Base-by-base conservation (phyloP, 1,139 yeast genomes). In the Diutina ranongensis region DNA sequence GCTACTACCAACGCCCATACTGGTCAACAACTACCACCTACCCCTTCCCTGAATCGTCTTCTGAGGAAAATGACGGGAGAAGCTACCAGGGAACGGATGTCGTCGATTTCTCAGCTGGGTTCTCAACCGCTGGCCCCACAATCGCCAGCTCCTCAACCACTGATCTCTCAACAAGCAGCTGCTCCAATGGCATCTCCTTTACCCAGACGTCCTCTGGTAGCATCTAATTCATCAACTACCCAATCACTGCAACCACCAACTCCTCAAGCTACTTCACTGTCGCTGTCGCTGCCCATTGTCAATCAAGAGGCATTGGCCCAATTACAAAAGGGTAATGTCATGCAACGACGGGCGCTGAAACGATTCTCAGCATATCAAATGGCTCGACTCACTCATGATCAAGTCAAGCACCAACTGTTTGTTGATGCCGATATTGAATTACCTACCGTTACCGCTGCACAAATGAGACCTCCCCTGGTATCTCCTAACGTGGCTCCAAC, bases 351-450 rank as follows among this genome's bases (percentile, higher is more conserved):
- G 50, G 98, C 98, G 0, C 88, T 97, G 0, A 77, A 87, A 53
- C 67, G 98, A 49, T 92, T 83, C 57, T 86, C 96, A 22, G 96
- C 97, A 0, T 92, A 88, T 52, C 97, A 92, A 57, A 84, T 83
- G 63, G 89, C 95, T 1, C 85, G 83, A 55, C 70, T 85, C 21
- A 72, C 88, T 0, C 42, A 38, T 8, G 42, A 38, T 27, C 31
- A 15, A 12, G 31, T 38, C 21, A 38, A 38, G 18, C 42, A 38
- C 42, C 31, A 25, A n/a, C 42, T 38, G 42, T 38, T 22, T 25
- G 21, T 38, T 5, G 42, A 38, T 13, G 20, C 10, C 20, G 32
- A 38, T 27, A 28, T 21, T 7, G 31, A 27, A 4, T 19, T 28
- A 7, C 16, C 20, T 3, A 21, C 38, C 4, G 22, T 18, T 13